Base-by-base conservation (phyloP, 495 filamentous ascomycete genomes). In the Penicillium chermesinum region DNA sequence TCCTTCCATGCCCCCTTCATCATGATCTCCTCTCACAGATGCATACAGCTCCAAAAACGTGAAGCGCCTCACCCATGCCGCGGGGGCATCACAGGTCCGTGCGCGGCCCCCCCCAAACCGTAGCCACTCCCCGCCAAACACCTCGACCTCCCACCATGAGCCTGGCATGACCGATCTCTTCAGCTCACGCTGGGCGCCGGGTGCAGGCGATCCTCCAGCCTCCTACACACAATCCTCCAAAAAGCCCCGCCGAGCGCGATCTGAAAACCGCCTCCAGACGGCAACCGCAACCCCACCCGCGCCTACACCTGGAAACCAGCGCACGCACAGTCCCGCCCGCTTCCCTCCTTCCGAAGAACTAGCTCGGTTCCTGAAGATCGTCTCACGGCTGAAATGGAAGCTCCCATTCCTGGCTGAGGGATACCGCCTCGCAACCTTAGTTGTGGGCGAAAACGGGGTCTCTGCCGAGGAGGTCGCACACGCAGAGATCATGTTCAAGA, bases 401-500 rank as follows among this genome's bases (percentile, higher is more conserved):
- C 64, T 80, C 1, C 73, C 73, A 3, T 79, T 77, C 55, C 70
- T 84, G 35, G 74, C 70, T 5, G 58, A 68, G 30, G 79, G 68
- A 21, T 84, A 82, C 61, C 57, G 57, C 14, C 55, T 68, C 1
- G 78, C 78, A 2, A 71, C 71, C 2, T 50, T 64, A 15, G 62
- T 54, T 19, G 34, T 50, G 35, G 50, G 13, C 22, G 19, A 39
- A 2, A 38, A 27, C 2, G 9, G 12, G 3, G 40, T 48, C 25
- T 40, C 38, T 32, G 21, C 40, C 2, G 55, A 46, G 15, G 54
- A 63, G 10, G 41, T 65, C 44, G 43, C 58, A 8, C 67, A 79
- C 17, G 68, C 70, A 0, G 77, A 83, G 53, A 72, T 79, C 21
- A 84, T 84, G 74, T 86, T 86, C 67, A 84, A 85, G 57, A 65